A percentile compares a stretch with the other conserved stretches of the same genome.
phyloP scores from a whole-genome alignment of 1,284 basidiomycete genomes.

The Naganishia albida region DNA sequence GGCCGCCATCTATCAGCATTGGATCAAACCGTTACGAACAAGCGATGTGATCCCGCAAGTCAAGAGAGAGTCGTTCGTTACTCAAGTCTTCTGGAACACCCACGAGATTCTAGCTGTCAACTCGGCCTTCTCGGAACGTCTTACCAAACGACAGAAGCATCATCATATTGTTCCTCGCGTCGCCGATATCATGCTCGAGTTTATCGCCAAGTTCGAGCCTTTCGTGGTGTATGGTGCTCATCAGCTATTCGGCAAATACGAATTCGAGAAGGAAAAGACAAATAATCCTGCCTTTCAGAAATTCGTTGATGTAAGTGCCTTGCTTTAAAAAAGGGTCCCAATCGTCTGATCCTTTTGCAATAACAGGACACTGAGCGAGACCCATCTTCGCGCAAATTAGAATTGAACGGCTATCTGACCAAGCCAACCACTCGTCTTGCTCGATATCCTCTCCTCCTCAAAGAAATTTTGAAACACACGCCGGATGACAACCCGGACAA shows the following conservation, averaged over 20 bases:
- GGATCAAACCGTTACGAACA: conserved; percentile 80
- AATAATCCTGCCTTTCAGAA: conserved; percentile 89
- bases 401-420: conserved; percentile 96
- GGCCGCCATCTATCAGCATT: conserved; percentile 61
- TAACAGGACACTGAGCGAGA: conserved; percentile 69
- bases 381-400: conserved; percentile 93
- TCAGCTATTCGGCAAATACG: conserved; percentile 96
- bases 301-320: conserved; percentile 79
- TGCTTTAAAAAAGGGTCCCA: not conserved
- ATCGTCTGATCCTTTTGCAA: not conserved
- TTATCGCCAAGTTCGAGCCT: conserved; percentile 83
- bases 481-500: conserved; percentile 89
- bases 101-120: conserved; percentile 92
- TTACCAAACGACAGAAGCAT: conserved; percentile 92
- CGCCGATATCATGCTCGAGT: conserved; percentile 87
- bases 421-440: conserved; percentile 97
- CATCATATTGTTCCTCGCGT: conserved; percentile 89
- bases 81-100: conserved; percentile 98
- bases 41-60: conserved; percentile 74
- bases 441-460: conserved; percentile 89
- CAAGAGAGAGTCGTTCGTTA: conserved; percentile 81
- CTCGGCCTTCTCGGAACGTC: conserved; percentile 81
- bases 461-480: conserved; percentile 91
- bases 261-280: conserved; percentile 98
- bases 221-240: conserved; percentile 96